Percentiles rank a stretch among this genome's conserved stretches.
phyloP scores from a whole-genome alignment of 768 basidiomycete species.

The Suillus subluteus region DNA sequence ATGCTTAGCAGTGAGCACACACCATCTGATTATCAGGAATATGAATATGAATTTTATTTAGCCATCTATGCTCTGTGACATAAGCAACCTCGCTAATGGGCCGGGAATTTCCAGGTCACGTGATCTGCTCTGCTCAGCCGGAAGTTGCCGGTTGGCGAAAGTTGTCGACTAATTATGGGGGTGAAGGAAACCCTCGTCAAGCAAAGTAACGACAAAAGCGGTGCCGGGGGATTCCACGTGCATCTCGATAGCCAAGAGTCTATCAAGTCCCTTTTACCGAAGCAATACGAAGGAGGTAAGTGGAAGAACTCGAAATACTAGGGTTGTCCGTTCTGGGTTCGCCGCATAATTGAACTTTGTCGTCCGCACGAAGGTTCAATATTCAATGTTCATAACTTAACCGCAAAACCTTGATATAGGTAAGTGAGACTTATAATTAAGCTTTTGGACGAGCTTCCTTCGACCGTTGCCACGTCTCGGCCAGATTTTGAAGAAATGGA shows the following conservation, averaged over 20 bases:
- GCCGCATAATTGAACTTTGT: constrained; percentile 2
- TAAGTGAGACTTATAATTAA: background rate
- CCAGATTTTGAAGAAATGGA: background rate
- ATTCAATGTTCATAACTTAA: background rate
- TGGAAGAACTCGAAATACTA: background rate
- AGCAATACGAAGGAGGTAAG: background rate
- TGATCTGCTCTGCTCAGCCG: no score
- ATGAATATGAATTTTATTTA: no score
- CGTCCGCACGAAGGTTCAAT: background rate
- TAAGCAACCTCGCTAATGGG: no score
- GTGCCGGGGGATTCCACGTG: background rate
- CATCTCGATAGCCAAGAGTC: background rate
- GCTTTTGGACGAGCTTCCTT: background rate
- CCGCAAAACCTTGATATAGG: background rate
- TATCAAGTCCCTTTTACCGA: background rate
- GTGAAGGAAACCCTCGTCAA: no score
- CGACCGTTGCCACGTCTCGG: background rate
- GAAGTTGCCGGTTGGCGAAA: no score
- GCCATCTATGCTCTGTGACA: no score
- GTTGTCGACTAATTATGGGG: no score
- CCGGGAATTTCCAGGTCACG: no score
- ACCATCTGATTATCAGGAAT: no score
- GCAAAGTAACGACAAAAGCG: background rate
- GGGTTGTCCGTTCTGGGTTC: background rate
- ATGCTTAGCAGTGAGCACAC: no score